Conservation (phyloP, 306 rosid genomes). For the Vigna radiata region DNA sequence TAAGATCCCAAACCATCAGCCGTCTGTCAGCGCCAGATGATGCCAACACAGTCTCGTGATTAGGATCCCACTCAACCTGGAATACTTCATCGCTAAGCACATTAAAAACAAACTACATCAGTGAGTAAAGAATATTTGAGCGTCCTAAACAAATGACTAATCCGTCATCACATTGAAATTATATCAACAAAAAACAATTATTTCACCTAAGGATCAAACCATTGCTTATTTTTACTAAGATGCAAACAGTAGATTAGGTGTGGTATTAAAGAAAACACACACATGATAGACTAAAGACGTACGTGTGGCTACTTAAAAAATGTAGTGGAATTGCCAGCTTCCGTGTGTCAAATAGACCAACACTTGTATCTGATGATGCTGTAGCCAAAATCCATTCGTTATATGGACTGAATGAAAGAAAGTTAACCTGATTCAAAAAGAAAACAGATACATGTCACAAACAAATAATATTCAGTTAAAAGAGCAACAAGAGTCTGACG, state of each 20-base stretch:
- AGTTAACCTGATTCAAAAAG: slow-evolving; percentile 72
- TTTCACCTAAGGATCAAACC: neutral
- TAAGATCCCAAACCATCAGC: slow-evolving; percentile 96
- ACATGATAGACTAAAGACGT: slow-evolving; percentile 40
- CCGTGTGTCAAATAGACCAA: slow-evolving; percentile 83
- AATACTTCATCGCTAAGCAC: slow-evolving; percentile 82
- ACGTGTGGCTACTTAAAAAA: slow-evolving; percentile 82
- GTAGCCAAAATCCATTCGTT: slow-evolving; percentile 94
- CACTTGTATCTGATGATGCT: slow-evolving; percentile 87
- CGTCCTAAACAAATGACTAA: neutral
- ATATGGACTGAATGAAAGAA: slow-evolving; percentile 79
- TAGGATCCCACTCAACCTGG: slow-evolving; percentile 99
- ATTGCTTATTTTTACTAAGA: neutral
- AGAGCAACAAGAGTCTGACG: neutral
- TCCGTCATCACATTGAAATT: slow-evolving; percentile 15
- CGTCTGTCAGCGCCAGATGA: slow-evolving; percentile 90
- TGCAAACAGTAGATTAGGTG: neutral
- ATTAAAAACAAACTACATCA: slow-evolving; percentile 20
- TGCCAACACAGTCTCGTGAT: slow-evolving; percentile 85
- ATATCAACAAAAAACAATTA: neutral
- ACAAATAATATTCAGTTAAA: neutral
- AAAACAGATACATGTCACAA: slow-evolving; percentile 25
- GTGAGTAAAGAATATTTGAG: neutral
- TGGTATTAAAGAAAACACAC: neutral
- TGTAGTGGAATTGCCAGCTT: slow-evolving; percentile 75